Evolutionary conservation across 2,329 filamentous ascomycete genomes (phyloP).

Genomic region (Fusarium nodosum): DNA sequence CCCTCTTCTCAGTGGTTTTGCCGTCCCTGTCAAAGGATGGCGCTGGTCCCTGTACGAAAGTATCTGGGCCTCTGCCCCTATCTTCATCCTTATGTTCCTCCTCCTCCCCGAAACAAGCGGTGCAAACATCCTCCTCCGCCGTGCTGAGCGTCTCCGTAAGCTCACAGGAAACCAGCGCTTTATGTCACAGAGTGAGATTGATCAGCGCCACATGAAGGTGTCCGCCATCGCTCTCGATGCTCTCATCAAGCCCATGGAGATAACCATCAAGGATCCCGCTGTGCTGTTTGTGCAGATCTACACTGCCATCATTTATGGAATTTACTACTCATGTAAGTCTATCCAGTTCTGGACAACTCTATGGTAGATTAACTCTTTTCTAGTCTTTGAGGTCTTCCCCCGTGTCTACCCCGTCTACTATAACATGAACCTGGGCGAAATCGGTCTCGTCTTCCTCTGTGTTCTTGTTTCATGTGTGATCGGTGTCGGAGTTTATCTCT

Average conservation of each 20-base stretch:
- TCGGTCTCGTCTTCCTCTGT: conserved; percentile 72
- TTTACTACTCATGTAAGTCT: conserved; percentile 67
- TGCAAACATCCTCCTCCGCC: conserved; percentile 71
- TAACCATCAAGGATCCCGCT: conserved; percentile 72
- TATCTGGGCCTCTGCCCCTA: conserved; percentile 70
- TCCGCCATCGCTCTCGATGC: conserved; percentile 65
- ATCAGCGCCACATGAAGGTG: conserved; percentile 67
- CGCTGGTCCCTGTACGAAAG: conserved; percentile 76
- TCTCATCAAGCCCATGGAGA: conserved; percentile 71
- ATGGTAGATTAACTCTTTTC: conserved; percentile 22
- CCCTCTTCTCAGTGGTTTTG: conserved; percentile 71
- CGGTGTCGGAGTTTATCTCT: conserved; percentile 62
- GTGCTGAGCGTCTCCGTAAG: conserved; percentile 72
- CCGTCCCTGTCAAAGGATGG: conserved; percentile 70
- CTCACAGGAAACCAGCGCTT: conserved; percentile 69
- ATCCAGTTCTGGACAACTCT: too few relatives aligned
- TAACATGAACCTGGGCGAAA: conserved; percentile 68
- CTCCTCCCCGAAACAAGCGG: conserved; percentile 74
- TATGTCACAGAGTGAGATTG: conserved; percentile 74
- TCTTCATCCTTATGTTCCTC: conserved; percentile 72
- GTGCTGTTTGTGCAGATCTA: conserved; percentile 74
- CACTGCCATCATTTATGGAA: conserved; percentile 71
- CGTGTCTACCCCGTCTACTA: conserved; percentile 72
- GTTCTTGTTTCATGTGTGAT: conserved; percentile 70
- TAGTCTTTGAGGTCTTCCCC: conserved; percentile 74